Percentiles rank a stretch among this genome's conserved stretches.
These are phyloP conservation scores for Huntiella decipiens DNA, from an alignment of 2,329 filamentous ascomycete genomes.

Conservation along the genomic window DNA sequence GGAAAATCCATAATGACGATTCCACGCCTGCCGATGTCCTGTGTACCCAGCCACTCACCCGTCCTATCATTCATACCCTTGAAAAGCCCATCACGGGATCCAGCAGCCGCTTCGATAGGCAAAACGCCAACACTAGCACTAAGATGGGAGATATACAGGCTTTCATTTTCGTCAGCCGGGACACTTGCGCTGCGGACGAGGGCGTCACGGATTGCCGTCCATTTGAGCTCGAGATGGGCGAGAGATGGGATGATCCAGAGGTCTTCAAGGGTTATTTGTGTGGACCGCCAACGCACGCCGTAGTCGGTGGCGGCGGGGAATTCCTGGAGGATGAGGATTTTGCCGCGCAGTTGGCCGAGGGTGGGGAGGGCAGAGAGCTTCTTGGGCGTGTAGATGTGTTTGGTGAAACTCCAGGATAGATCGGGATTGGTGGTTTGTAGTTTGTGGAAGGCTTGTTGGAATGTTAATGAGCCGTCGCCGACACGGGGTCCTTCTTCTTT, in stretches of 20 bases:
- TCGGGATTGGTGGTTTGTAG: slow-evolving; percentile 21
- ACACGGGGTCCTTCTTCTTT: slow-evolving; percentile 26
- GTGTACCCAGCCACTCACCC: slow-evolving; percentile 23
- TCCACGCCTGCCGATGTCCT: slow-evolving; percentile 19
- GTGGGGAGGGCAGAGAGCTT: slow-evolving; percentile 21
- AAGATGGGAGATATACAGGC: slow-evolving; percentile 27
- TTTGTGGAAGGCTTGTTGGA: slow-evolving; percentile 26
- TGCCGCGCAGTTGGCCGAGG: slow-evolving; percentile 26
- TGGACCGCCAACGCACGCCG: slow-evolving; percentile 26
- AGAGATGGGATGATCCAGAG: slow-evolving; percentile 26
- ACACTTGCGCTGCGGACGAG: slow-evolving; percentile 20
- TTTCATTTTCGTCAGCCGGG: slow-evolving; percentile 20
- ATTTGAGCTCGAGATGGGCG: slow-evolving; percentile 27
- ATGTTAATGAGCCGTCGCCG: slow-evolving; percentile 20
- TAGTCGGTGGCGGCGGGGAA: slow-evolving; percentile 22
- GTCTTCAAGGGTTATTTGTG: slow-evolving; percentile 28
- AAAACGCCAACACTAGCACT: slow-evolving; percentile 29
- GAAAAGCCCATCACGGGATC: slow-evolving; percentile 23
- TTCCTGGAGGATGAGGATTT: slow-evolving; percentile 29
- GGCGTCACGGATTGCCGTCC: slow-evolving; percentile 24
- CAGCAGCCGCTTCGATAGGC: slow-evolving; percentile 31
- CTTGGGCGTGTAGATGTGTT: slow-evolving; percentile 20
- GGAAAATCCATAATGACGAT: slow-evolving; percentile 32
- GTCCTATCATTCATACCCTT: slow-evolving; percentile 32
- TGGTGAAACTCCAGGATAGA: slow-evolving; percentile 16